phyloP scores from a whole-genome alignment of 2,329 filamentous ascomycete species.

The Xylaria digitata region DNA sequence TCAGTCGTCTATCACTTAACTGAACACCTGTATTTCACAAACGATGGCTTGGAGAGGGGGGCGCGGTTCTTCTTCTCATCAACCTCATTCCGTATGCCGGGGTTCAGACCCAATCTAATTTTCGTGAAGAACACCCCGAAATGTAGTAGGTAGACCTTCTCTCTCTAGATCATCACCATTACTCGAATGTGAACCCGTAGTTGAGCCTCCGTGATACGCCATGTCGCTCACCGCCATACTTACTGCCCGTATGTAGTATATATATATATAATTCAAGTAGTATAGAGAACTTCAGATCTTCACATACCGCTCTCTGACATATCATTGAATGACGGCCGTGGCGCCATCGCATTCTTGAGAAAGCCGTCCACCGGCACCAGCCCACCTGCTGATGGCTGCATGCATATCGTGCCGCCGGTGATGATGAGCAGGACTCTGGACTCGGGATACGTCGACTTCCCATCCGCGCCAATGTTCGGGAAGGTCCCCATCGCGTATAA shows the following conservation, averaged over 20 bases:
- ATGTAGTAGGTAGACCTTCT: background rate
- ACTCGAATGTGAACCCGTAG: background rate
- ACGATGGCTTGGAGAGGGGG: background rate
- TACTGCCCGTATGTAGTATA: too few relatives aligned
- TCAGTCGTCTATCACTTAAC: constrained; percentile 19
- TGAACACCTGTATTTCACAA: background rate
- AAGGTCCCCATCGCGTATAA: constrained; percentile 44
- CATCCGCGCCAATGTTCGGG: constrained; percentile 40
- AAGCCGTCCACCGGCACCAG: constrained; percentile 85
- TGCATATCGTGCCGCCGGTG: constrained; percentile 91
- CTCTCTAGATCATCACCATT: background rate
- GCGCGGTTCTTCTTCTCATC: background rate
- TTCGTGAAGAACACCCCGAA: background rate
- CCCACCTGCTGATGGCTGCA: constrained; percentile 83
- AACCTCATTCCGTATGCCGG: background rate
- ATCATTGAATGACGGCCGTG: constrained; percentile 88
- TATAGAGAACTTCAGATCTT: background rate
- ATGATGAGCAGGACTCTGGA: constrained; percentile 89
- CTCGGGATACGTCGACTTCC: constrained; percentile 66
- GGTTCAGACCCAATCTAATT: background rate
- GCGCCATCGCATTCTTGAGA: constrained; percentile 82
- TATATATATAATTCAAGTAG: background rate
- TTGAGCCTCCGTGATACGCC: background rate
- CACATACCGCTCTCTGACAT: constrained; percentile 62
- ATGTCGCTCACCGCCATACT: background rate